These are phyloP conservation scores for Myxozyma geophila DNA, from an alignment of 805 yeast genomes.

Conservation along the genomic window DNA sequence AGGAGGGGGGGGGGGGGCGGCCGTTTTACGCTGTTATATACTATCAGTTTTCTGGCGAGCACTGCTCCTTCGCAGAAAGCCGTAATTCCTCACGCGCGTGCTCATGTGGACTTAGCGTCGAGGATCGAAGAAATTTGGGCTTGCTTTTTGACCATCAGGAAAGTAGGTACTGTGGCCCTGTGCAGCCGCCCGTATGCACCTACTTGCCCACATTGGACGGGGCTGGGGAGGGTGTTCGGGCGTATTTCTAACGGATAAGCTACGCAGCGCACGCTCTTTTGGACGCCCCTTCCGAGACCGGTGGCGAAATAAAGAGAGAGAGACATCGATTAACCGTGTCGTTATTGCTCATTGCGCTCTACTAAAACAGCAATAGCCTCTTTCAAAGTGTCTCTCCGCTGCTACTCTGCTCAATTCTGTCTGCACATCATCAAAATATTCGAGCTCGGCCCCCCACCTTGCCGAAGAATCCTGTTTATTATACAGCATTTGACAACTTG, in stretches of 20 bases:
- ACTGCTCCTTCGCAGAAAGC: neutral
- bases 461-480: no score
- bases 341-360: neutral
- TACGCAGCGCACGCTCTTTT: neutral
- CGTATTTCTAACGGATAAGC: conserved; percentile 2
- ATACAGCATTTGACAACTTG: no score
- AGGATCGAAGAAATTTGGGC: conserved; percentile 2
- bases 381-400: no score
- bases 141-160: neutral
- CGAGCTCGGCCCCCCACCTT: no score
- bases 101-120: neutral
- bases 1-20: neutral
- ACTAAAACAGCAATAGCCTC: neutral
- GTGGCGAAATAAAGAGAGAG: neutral
- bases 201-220: neutral
- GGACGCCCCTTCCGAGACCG: neutral
- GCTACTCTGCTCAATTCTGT: no score
- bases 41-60: neutral
- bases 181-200: neutral
- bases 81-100: neutral
- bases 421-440: no score
- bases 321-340: neutral
- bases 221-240: no score
- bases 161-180: neutral
- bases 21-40: neutral